phyloP scores from a whole-genome alignment of 192 early-diverging fungal genomes.

The Diversispora eburnea region DNA sequence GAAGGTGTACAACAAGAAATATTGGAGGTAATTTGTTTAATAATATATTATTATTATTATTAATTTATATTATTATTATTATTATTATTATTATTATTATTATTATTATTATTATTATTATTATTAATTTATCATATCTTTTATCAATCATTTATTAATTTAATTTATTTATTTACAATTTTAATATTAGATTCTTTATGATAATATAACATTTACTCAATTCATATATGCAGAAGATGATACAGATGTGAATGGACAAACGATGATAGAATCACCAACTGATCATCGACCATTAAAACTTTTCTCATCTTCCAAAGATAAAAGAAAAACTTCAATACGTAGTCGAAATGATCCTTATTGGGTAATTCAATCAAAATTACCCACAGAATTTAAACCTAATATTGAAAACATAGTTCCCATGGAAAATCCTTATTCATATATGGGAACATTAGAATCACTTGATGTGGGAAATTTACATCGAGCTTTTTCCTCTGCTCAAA shows the following conservation, averaged over 20 bases:
- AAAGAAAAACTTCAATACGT: slow-evolving; percentile 28
- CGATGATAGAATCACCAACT: slow-evolving; percentile 28
- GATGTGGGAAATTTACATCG: slow-evolving; percentile 4
- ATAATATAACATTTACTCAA: slow-evolving; percentile 53
- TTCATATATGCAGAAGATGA: slow-evolving; percentile 56
- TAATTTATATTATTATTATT: not conserved
- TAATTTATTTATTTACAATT: no score
- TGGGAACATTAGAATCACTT: slow-evolving; percentile 5
- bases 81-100: no score
- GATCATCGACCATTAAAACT: slow-evolving; percentile 15
- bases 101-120: no score
- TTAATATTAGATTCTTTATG: slow-evolving; percentile 52
- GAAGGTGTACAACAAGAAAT: slow-evolving; percentile 68
- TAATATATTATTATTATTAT: not conserved
- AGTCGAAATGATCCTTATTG: slow-evolving; percentile 38
- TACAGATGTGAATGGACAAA: slow-evolving; percentile 41
- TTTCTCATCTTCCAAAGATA: slow-evolving; percentile 17
- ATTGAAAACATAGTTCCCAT: slow-evolving; percentile 7
- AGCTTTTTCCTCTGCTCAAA: slow-evolving; percentile 4
- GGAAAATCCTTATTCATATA: slow-evolving; percentile 26
- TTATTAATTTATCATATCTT: no score
- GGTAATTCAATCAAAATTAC: slow-evolving; percentile 35
- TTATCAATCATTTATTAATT: no score
- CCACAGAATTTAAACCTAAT: slow-evolving; percentile 15
- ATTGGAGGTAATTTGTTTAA: slow-evolving; percentile 51